Conservation (phyloP, 1,284 basidiomycete genomes). For the Boletus calvinii region DNA sequence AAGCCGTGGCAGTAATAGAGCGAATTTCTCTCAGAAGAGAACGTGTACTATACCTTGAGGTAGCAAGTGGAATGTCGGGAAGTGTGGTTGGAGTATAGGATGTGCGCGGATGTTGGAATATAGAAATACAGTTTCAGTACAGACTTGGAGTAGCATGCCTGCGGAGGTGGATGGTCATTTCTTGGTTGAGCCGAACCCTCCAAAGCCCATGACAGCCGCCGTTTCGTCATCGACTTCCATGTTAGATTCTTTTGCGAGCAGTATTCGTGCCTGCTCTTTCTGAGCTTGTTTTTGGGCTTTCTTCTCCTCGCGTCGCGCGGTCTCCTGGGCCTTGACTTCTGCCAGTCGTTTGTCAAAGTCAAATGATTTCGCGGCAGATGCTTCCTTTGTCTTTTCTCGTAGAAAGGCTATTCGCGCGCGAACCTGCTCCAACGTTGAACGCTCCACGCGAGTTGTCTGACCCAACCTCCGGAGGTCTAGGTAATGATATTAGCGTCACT, state of each 20-base stretch:
- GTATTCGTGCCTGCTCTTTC: slow-evolving; percentile 67
- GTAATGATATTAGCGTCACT: background rate
- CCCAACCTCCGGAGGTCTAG: slow-evolving; percentile 89
- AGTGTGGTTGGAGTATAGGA: background rate
- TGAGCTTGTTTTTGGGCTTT: slow-evolving; percentile 71
- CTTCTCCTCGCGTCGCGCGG: slow-evolving; percentile 60
- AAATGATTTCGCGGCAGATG: slow-evolving; percentile 79
- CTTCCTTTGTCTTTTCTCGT: slow-evolving; percentile 82
- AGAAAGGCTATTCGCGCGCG: slow-evolving; percentile 84
- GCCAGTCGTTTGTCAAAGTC: slow-evolving; percentile 91
- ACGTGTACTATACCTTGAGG: slow-evolving; percentile 24
- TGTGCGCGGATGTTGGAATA: slow-evolving; percentile 9
- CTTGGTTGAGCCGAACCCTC: slow-evolving; percentile 83
- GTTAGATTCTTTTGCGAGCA: slow-evolving; percentile 55
- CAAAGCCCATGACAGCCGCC: slow-evolving; percentile 90
- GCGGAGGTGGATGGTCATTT: slow-evolving; percentile 44
- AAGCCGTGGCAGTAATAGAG: background rate
- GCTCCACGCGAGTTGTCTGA: slow-evolving; percentile 88
- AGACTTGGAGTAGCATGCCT: slow-evolving; percentile 2
- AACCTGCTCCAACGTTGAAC: slow-evolving; percentile 91
- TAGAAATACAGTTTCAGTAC: slow-evolving; percentile 36
- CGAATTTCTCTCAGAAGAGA: background rate
- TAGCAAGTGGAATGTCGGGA: slow-evolving; percentile 2
- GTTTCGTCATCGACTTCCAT: slow-evolving; percentile 62
- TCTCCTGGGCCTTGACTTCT: slow-evolving; percentile 77